Base-by-base conservation (phyloP, 1,284 basidiomycete species). In the Coniferiporia weirii region DNA sequence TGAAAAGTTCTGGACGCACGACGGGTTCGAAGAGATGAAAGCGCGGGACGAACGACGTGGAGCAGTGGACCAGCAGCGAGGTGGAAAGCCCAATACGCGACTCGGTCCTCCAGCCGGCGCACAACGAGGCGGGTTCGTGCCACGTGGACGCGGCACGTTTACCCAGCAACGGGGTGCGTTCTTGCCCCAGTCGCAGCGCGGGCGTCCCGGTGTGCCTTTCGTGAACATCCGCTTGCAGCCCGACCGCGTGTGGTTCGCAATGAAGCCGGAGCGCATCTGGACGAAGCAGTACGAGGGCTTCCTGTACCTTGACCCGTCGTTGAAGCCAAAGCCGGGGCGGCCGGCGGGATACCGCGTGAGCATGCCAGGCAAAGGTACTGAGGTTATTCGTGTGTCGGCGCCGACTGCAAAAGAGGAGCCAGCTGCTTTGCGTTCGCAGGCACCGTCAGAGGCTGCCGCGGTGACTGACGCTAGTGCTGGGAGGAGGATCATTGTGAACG, bases 21-120 rank as follows among this genome's bases (percentile, higher is more conserved):
- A 91, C 68, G 89, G 90, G 1, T 93, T 87, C 64, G 90, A 92
- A 70, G 88, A 92, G 74, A 81, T 92, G 82, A 88, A 82, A 71
- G 78, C 78, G 57, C 79, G 79, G 64, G 89, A 91, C 60, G 87
- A 89, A 57, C 76, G 77, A 59, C 79, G 79, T 44, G 76, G 75
- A 45, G 68, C 71, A 43, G 52, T 54, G 20, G 59, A 65, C 60
- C 71, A 68, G 63, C 69, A 70, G 65, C 65, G 63, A 8, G 61
- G 49, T 45, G 61, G 57, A 63, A 19, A 67, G 60, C 61, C 65
- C 36, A 66, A 66, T 45, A 63, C 67, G 63, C 54, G 63, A 49
- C 65, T 65, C 55, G 61, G 60, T 60, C 70, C 70, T 52, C 55
- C 65, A 35, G 68, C 63, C 49, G 67, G 27, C 62, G 63, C 69